Conservation (phyloP, 2,329 filamentous ascomycete genomes). For the Talaromyces pinophilus region DNA sequence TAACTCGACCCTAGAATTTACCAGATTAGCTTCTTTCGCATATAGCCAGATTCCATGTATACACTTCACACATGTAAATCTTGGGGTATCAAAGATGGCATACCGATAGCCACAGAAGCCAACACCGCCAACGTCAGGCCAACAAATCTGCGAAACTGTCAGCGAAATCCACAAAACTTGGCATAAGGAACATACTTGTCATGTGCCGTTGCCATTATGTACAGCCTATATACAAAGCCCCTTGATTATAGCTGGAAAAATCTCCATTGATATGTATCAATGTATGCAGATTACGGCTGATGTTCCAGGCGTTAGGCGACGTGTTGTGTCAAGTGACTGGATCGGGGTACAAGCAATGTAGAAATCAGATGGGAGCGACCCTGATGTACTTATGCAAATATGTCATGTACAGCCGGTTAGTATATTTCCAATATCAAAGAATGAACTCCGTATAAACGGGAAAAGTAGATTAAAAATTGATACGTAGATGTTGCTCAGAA, state of each 20-base stretch:
- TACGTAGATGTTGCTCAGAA: background rate
- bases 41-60: background rate
- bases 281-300: background rate
- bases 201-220: constrained; percentile 18
- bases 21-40: background rate
- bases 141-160: constrained; percentile 10
- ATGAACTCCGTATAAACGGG: background rate
- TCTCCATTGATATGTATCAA: background rate
- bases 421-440: background rate
- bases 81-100: background rate
- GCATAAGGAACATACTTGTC: constrained; percentile 16
- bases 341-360: background rate
- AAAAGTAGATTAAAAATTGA: background rate
- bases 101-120: constrained; percentile 22
- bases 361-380: background rate
- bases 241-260: background rate
- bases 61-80: background rate
- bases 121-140: constrained; percentile 22
- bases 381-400: background rate
- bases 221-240: background rate
- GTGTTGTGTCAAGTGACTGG: background rate
- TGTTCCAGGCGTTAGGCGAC: background rate
- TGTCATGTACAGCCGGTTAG: background rate
- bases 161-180: background rate
- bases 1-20: constrained; percentile 17